Base-by-base conservation (phyloP, 73 alveolate species). In the Paramecium pentaurelia region DNA sequence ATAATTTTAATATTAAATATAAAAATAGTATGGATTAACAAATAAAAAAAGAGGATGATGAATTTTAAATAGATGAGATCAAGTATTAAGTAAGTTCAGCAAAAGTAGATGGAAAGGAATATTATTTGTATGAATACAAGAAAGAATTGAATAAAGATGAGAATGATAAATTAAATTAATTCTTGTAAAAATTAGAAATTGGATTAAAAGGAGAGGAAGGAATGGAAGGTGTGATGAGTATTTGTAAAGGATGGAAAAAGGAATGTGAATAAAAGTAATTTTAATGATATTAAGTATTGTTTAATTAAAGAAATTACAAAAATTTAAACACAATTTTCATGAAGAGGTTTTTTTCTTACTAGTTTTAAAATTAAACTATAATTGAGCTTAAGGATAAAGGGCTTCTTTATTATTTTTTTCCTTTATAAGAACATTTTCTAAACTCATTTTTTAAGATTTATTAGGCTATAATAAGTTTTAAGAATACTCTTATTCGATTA, bases 201-300 rank as follows among this genome's bases (percentile, higher is more conserved):
- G 87, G 87, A 36, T 73, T 34, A 36, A 73, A 73, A 38, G 60
- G 47, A 11, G 87, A 73, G 32, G 87, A 38, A 36, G 87, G 87
- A 36, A 73, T 73, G 64, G 87, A 73, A 37, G 64, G 87, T 12
- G 87, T 73, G 6, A 37, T 73, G 32, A 44, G 10, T 20, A 73
- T 73, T 37, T 73, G 87, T 8, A 73, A 73, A 73, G 58, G 60
- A 36, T 73, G 64, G 87, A 71, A 71, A 71, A 71, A 71, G 22
- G 87, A 73, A 73, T 73, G 87, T 37, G n/a, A 73, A 73, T 37
- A 34, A 38, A 37, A 73, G 32, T 10, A 34, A 40, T 73, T 10
- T n/a, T 14, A n/a, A n/a, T 30, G 47, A 73, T 10, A 40, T 73
- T 37, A 71, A 22, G 36, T 1, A 14, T 34, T 64, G 49, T 3